Base-by-base conservation (phyloP, 192 early-diverging fungal species). In the Lunasporangiospora selenospora region DNA sequence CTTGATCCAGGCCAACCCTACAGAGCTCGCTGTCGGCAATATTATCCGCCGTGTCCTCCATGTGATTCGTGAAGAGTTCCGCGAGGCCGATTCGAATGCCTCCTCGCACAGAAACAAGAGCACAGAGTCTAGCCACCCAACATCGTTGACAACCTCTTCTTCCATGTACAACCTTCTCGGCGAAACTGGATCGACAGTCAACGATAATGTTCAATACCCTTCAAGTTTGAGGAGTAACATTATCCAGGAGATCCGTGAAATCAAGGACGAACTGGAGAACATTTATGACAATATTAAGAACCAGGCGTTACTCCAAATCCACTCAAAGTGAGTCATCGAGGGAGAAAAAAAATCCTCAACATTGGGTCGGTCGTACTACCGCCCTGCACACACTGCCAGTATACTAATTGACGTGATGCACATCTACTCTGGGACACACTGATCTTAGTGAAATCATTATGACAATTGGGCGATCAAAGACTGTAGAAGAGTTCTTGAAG, bases 241-340 rank as follows among this genome's bases (percentile, higher is more conserved):
- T 33, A 89, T 91, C 39, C 87, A 93, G 38, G 87, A 87, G 36
- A 87, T 99, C 62, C 85, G 88, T 37, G 97, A 97, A 63, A 84
- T 97, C 61, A 90, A 95, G 54, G 88, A 87, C 48, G 97, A 97
- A 67, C 75, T 95, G 18, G 90, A 94, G 61, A 87, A 77, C 37
- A 87, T 90, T 37, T 87, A 89, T 57, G 81, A 84, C 26, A 88
- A 87, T 37, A 95, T 97, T 65, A 85, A 93, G 19, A 83, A 84
- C 43, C 90, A 91, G 67, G 94, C 97, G 15, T 81, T 89, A 53
- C 92, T 96, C 42, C 90, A 96, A 52, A 96, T 99, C 53, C 95
- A 97, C 71, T 93, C 93, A 61, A 93, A 93, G 93, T 95, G 77
- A 67, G 82, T 77, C 39, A 53, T 60, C n/a, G n/a, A n/a, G n/a